Percentiles rank a stretch among this genome's conserved stretches.
phyloP scores from a whole-genome alignment of 2,329 filamentous ascomycete genomes.

The Apiospora phragmitis region DNA sequence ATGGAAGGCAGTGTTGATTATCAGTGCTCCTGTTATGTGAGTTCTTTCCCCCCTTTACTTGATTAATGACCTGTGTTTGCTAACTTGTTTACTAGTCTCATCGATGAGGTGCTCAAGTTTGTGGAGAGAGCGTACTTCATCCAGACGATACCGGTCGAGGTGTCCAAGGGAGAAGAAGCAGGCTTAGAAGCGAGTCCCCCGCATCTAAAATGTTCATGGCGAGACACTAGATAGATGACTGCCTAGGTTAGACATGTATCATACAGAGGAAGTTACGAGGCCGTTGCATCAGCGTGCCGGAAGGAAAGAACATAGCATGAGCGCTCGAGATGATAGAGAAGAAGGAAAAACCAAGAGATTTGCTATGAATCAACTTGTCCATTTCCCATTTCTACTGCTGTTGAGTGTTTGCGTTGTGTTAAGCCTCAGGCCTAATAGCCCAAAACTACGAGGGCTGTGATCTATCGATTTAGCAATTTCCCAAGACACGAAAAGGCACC shows the following conservation, averaged over 20 bases:
- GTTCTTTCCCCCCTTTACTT: conserved; percentile 35
- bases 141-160: conserved; percentile 44
- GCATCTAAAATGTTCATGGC: conserved; percentile 18
- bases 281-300: not conserved
- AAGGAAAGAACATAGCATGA: not conserved
- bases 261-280: not conserved
- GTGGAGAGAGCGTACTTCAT: conserved; percentile 69
- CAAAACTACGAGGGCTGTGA: not conserved
- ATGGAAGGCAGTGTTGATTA: conserved; percentile 87
- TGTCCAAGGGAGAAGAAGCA: conserved; percentile 54
- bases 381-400: not conserved
- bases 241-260: conserved; percentile 8
- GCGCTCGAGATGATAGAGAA: not conserved
- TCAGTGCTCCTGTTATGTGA: conserved; percentile 92
- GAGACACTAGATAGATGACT: conserved; percentile 28
- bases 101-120: conserved; percentile 83
- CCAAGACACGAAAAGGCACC: not conserved
- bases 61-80: not conserved
- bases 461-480: not conserved
- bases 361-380: not conserved
- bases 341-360: not conserved
- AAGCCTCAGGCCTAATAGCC: not conserved
- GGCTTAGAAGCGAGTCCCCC: conserved; percentile 19
- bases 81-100: conserved; percentile 51
- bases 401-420: not conserved